Percentiles rank a stretch among this genome's conserved stretches.
These are phyloP conservation scores for Fusarium sp. DNA, from an alignment of 2,329 filamentous ascomycete species.

Conservation along the genomic window DNA sequence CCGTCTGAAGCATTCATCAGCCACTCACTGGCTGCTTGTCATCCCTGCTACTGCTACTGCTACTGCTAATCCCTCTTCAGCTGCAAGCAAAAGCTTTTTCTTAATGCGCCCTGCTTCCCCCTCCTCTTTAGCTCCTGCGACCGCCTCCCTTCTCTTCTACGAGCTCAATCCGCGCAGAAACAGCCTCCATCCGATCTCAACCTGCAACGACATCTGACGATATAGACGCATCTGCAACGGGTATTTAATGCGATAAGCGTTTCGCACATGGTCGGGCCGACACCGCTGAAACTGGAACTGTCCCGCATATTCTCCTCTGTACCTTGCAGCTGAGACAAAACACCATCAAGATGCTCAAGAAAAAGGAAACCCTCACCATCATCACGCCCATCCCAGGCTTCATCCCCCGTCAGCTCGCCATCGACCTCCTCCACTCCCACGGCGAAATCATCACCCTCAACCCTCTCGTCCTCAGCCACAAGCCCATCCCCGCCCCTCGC, in stretches of 20 bases:
- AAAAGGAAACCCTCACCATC: conserved; percentile 73
- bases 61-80: not conserved
- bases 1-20: conserved; percentile 11
- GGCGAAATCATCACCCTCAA: conserved; percentile 77
- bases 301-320: no score
- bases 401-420: conserved; percentile 76
- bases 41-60: conserved; percentile 6
- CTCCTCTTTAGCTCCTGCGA: conserved; percentile 6
- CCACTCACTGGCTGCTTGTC: conserved; percentile 12
- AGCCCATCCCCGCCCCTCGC: conserved; percentile 73
- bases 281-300: not conserved
- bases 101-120: conserved; percentile 3
- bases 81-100: conserved; percentile 8
- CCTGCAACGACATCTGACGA: not conserved
- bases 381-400: conserved; percentile 76
- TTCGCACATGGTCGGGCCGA: not conserved
- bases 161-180: conserved; percentile 12
- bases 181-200: not conserved
- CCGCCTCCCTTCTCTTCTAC: conserved; percentile 1
- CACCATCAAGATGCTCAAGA: conserved; percentile 62
- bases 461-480: conserved; percentile 72
- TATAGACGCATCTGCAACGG: not conserved
- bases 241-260: conserved; percentile 3
- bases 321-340: conserved; percentile 24
- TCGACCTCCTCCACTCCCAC: conserved; percentile 78